These are phyloP conservation scores for Euryodendron excelsum DNA, from an alignment of 148 eudicot genomes.

Conservation along the genomic window DNA sequence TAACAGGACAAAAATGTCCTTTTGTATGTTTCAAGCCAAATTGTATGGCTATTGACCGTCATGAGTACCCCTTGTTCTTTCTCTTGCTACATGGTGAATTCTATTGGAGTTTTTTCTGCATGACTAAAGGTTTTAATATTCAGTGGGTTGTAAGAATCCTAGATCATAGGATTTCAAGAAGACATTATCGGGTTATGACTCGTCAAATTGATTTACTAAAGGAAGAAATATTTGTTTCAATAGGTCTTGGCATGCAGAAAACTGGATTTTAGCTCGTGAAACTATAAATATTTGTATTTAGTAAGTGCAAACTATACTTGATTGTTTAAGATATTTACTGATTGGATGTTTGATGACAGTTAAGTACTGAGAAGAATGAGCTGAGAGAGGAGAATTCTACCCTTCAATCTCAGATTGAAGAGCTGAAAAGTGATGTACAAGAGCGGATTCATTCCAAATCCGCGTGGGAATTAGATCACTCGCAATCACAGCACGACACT, in stretches of 20 bases:
- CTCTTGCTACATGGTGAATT: not conserved
- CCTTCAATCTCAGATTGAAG: constrained; percentile 52
- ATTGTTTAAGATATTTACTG: not conserved
- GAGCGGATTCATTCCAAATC: constrained; percentile 29
- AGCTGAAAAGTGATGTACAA: constrained; percentile 45
- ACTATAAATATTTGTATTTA: not conserved
- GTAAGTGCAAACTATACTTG: not conserved
- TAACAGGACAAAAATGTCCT: not conserved
- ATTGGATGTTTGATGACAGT: constrained; percentile 32
- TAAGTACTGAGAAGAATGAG: constrained; percentile 58
- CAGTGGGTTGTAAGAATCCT: not conserved
- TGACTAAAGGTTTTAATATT: not conserved
- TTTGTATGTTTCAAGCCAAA: not conserved
- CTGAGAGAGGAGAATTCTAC: constrained; percentile 57
- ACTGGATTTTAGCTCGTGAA: not conserved
- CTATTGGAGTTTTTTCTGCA: not conserved
- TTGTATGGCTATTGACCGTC: not conserved
- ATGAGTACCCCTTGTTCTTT: not conserved
- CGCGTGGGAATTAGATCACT: constrained; percentile 25
- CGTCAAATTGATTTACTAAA: not conserved
- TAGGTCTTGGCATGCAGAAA: not conserved
- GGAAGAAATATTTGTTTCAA: not conserved
- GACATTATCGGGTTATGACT: not conserved
- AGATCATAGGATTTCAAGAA: not conserved
- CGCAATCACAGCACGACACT: constrained; percentile 29